phyloP scores from a whole-genome alignment of 306 rosid genomes.

The Trifolium subterraneum region DNA sequence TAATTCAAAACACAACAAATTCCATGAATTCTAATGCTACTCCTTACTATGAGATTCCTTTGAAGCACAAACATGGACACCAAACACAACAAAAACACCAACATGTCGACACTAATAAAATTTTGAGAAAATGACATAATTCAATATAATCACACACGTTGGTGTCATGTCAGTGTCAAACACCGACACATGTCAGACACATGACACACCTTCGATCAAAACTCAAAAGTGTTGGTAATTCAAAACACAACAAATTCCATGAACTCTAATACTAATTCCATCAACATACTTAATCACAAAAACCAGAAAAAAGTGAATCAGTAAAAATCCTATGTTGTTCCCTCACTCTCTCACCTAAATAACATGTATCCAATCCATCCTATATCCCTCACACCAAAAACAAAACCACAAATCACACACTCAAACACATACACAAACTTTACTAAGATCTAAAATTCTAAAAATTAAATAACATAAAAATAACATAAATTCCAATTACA shows the following conservation, averaged over 20 bases:
- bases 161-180: too few species aligned
- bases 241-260: not conserved
- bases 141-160: too few species aligned
- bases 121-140: too few species aligned
- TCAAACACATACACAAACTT: not conserved
- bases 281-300: not conserved
- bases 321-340: too few species aligned
- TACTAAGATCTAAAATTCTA: slow-evolving; percentile 21
- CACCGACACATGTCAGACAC: too few species aligned
- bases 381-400: not conserved
- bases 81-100: too few species aligned
- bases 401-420: not conserved
- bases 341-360: too few species aligned
- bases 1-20: not conserved
- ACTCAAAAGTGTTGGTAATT: too few species aligned
- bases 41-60: too few species aligned
- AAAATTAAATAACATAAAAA: not conserved
- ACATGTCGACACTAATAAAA: too few species aligned
- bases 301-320: not conserved
- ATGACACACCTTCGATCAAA: too few species aligned
- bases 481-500: not conserved
- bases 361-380: not conserved
- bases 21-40: not conserved
- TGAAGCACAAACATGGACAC: too few species aligned
- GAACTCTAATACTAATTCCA: not conserved